These are phyloP conservation scores for Heterobasidion annosum DNA, from an alignment of 1,284 basidiomycete species.

Conservation along the genomic window DNA sequence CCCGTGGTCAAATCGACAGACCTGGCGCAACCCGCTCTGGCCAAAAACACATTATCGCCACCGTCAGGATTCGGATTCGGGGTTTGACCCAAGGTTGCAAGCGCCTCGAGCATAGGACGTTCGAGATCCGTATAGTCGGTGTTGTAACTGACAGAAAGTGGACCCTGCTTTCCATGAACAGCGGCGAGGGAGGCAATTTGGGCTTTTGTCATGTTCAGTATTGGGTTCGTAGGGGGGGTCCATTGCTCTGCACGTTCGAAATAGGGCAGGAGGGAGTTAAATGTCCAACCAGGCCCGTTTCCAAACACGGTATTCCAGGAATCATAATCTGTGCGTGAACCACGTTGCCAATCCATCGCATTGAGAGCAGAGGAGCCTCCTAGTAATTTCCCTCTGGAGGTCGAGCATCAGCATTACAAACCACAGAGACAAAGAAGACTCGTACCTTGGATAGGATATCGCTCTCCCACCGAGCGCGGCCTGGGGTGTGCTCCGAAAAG, in stretches of 20 bases:
- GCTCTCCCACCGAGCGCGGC: slow-evolving; percentile 5
- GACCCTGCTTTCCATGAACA: slow-evolving; percentile 5
- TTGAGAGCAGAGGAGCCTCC: slow-evolving; percentile 8
- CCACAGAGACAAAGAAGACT: neutral
- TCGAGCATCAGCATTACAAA: neutral
- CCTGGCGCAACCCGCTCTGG: slow-evolving; percentile 7
- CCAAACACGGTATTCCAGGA: slow-evolving; percentile 6
- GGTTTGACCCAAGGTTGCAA: slow-evolving; percentile 2
- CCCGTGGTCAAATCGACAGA: slow-evolving; percentile 8
- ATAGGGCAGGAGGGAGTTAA: slow-evolving; percentile 8
- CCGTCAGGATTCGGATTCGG: slow-evolving; percentile 9
- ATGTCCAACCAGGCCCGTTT: slow-evolving; percentile 10
- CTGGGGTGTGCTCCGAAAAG: slow-evolving; percentile 3
- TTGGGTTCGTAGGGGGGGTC: slow-evolving; percentile 3
- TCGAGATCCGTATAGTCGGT: slow-evolving; percentile 8
- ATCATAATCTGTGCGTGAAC: slow-evolving; percentile 7
- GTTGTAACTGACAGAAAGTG: slow-evolving; percentile 8
- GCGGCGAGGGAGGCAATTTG: neutral
- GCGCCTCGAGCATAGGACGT: slow-evolving; percentile 6
- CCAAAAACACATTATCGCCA: slow-evolving; percentile 7
- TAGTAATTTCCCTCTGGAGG: slow-evolving; percentile 7
- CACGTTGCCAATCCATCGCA: slow-evolving; percentile 10
- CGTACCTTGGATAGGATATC: slow-evolving; percentile 7
- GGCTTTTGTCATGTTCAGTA: neutral
- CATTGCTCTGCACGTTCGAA: slow-evolving; percentile 7